Evolutionary conservation across 345 rosid genomes (phyloP).

Genomic region (Salix koriyanagi): DNA sequence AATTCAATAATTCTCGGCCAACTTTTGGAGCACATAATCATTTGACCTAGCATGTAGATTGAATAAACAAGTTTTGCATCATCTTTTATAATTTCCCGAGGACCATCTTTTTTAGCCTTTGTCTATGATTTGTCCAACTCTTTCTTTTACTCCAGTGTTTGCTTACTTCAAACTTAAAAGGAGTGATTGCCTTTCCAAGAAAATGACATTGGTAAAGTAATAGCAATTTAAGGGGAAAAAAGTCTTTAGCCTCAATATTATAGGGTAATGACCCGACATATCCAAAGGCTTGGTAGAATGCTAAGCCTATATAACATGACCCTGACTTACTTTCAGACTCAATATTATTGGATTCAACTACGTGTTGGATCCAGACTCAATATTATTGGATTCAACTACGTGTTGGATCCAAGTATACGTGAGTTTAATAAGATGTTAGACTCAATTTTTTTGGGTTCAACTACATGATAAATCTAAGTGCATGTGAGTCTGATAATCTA

Average conservation of each 20-base stretch:
- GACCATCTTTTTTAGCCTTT: background rate
- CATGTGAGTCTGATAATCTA: too few relatives aligned
- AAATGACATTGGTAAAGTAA: background rate
- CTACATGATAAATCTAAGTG: too few relatives aligned
- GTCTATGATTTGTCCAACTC: background rate
- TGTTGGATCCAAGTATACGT: too few relatives aligned
- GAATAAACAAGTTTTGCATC: background rate
- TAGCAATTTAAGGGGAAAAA: background rate
- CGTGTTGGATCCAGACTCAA: too few relatives aligned
- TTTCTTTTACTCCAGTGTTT: background rate
- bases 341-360: too few relatives aligned
- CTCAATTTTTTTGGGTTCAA: too few relatives aligned
- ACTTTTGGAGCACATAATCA: constrained; percentile 32
- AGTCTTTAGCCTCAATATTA: too few relatives aligned
- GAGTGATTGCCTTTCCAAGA: constrained; percentile 20
- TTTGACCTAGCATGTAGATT: constrained; percentile 20
- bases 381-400: too few relatives aligned
- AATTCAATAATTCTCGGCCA: constrained; percentile 7
- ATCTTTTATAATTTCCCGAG: background rate
- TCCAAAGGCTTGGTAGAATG: too few relatives aligned
- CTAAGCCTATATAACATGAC: too few relatives aligned
- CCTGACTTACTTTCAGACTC: rapidly evolving
- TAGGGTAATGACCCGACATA: background rate
- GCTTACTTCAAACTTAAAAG: background rate
- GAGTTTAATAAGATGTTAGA: too few relatives aligned